A percentile compares a stretch with the other conserved stretches of the same genome.
Conservation (phyloP, 1,284 basidiomycete species). For the Leccinum subspadiceum region DNA sequence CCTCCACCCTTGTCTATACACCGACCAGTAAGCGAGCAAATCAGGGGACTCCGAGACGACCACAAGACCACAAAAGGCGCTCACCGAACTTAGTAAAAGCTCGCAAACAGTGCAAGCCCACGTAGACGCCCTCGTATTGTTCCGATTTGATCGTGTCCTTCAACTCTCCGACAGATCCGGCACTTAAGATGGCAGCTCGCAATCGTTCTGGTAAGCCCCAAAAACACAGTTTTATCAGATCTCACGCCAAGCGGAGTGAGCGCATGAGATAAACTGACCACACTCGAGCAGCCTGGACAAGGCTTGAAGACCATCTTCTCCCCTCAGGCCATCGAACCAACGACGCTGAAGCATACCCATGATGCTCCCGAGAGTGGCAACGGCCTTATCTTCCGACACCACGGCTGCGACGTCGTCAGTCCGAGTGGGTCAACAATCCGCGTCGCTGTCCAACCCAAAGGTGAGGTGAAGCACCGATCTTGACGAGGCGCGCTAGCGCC, state of each 20-base stretch:
- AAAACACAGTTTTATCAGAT: not conserved
- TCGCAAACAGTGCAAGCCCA: constrained; percentile 27
- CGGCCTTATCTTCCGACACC: constrained; percentile 9
- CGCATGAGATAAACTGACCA: constrained; percentile 14
- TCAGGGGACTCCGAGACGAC: not conserved
- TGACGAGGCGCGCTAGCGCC: constrained; percentile 16
- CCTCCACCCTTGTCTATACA: not conserved
- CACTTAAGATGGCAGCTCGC: constrained; percentile 14
- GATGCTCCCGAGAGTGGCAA: constrained; percentile 7
- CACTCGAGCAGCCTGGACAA: constrained; percentile 19
- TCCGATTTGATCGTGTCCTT: constrained; percentile 16
- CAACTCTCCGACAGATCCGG: constrained; percentile 13
- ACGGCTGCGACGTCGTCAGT: constrained; percentile 19
- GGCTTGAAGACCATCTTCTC: constrained; percentile 14
- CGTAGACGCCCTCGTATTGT: constrained; percentile 8
- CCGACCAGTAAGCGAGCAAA: not conserved
- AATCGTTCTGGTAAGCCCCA: constrained; percentile 13
- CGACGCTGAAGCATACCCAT: constrained; percentile 21
- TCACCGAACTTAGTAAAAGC: constrained; percentile 18
- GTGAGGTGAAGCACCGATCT: constrained; percentile 19
- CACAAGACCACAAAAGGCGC: not conserved
- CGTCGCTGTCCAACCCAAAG: not conserved
- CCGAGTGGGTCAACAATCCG: not conserved
- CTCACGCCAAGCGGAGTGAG: not conserved
- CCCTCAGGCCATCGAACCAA: too few relatives aligned